These are phyloP conservation scores for Apocynum venetum DNA, from an alignment of 257 asterid species.

Conservation along the genomic window DNA sequence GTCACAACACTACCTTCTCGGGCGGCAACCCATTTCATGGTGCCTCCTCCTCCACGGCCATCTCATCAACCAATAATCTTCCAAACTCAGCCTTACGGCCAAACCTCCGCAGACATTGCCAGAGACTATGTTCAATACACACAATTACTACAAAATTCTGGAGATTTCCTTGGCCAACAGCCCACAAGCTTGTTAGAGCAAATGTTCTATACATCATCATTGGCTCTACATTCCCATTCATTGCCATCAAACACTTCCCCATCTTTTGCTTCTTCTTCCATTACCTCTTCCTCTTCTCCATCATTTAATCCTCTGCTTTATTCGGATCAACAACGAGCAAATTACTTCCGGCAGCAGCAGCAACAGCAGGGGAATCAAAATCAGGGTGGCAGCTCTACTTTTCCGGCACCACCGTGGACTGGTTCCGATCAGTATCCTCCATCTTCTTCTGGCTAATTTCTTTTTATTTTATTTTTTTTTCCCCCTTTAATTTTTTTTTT, in stretches of 20 bases:
- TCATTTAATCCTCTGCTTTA: constrained; percentile 40
- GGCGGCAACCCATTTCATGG: constrained; percentile 5
- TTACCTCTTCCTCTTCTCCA: constrained; percentile 23
- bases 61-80: constrained; percentile 21
- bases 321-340: constrained; percentile 42
- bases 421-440: constrained; percentile 53
- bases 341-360: constrained; percentile 36
- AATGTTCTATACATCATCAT: constrained; percentile 47
- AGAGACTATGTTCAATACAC: constrained; percentile 71
- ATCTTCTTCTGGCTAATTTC: constrained; percentile 49
- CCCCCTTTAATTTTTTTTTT: not conserved
- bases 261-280: constrained; percentile 18
- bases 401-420: constrained; percentile 48
- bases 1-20: not conserved
- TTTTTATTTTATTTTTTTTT: not conserved
- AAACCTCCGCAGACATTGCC: constrained; percentile 18
- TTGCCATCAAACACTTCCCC: constrained; percentile 25
- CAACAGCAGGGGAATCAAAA: constrained; percentile 26
- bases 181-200: constrained; percentile 37
- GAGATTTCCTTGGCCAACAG: constrained; percentile 32
- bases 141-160: constrained; percentile 49
- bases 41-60: not conserved
- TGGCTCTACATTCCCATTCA: constrained; percentile 46
- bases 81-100: constrained; percentile 20
- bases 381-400: constrained; percentile 29